These are phyloP conservation scores for Strobilomyces dryophilus DNA, from an alignment of 768 basidiomycete species.

Conservation along the genomic window DNA sequence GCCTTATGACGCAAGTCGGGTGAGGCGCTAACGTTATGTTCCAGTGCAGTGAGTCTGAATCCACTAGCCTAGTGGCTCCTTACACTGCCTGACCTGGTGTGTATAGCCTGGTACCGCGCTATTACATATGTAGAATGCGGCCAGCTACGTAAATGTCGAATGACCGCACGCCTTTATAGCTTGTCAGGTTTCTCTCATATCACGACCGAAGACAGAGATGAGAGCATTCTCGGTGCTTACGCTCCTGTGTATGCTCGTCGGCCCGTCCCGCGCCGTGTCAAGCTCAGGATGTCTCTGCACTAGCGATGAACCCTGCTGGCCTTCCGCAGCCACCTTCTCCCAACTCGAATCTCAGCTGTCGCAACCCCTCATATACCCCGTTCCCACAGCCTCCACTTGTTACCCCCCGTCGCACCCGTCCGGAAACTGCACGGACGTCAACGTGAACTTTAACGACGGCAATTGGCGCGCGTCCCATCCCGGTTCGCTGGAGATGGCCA, in stretches of 20 bases:
- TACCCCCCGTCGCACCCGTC: constrained; percentile 35
- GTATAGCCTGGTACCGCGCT: too few relatives aligned
- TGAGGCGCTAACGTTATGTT: neutral
- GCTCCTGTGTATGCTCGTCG: neutral
- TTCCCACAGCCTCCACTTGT: constrained; percentile 39
- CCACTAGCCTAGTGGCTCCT: too few relatives aligned
- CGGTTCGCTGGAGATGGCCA: constrained; percentile 36
- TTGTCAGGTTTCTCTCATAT: too few relatives aligned
- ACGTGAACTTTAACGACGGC: constrained; percentile 27
- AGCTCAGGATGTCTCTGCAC: constrained; percentile 35
- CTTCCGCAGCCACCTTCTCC: constrained; percentile 31
- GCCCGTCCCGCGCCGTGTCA: neutral
- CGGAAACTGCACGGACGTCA: constrained; percentile 36
- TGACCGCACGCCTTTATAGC: neutral
- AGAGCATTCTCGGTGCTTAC: neutral
- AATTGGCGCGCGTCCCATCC: constrained; percentile 39
- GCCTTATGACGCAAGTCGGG: neutral
- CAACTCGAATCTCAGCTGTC: constrained; percentile 36
- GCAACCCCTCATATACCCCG: constrained; percentile 40
- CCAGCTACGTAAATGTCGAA: neutral
- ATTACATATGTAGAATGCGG: too few relatives aligned
- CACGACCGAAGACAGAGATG: neutral
- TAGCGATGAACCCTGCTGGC: constrained; percentile 39
- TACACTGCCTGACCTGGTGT: neutral
- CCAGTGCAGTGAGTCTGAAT: neutral